phyloP scores from a whole-genome alignment of 2,329 filamentous ascomycete species.

The Fonsecaea pugnacius region DNA sequence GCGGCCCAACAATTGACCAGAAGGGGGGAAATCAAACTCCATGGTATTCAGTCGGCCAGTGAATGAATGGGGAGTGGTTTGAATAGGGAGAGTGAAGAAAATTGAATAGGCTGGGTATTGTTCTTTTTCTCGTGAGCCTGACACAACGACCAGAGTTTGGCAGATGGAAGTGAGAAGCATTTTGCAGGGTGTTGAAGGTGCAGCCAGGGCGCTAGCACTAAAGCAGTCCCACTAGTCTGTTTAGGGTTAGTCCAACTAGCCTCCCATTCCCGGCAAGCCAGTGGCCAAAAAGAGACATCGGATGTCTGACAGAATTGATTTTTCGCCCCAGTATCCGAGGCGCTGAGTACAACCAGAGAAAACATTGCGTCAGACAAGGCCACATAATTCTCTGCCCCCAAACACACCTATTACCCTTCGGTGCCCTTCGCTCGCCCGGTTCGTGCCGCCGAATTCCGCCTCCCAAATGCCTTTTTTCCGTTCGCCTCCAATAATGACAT shows the following conservation, averaged over 20 bases:
- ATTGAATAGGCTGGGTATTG: conserved; percentile 6
- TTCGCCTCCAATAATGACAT: not conserved
- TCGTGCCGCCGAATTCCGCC: conserved; percentile 5
- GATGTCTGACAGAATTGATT: not conserved
- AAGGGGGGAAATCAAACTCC: conserved; percentile 12
- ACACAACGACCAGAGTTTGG: conserved; percentile 8
- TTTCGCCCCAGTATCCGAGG: too few relatives aligned
- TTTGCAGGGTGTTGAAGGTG: conserved; percentile 13
- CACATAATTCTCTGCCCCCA: not conserved
- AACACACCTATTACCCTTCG: not conserved
- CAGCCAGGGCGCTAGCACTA: conserved; percentile 5
- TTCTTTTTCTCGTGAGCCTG: conserved; percentile 12
- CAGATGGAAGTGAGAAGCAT: conserved; percentile 26
- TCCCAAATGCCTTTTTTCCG: not conserved
- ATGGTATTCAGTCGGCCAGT: conserved; percentile 4
- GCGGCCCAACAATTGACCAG: conserved; percentile 14
- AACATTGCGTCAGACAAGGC: not conserved
- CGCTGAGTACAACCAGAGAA: not conserved
- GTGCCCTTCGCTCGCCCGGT: not conserved
- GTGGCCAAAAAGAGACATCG: not conserved
- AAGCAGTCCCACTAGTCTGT: not conserved
- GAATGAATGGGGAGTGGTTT: conserved; percentile 8
- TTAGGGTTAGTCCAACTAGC: not conserved
- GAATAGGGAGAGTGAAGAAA: not conserved
- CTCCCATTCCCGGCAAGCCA: conserved; percentile 6